Evolutionary conservation across 345 rosid species (phyloP).

Genomic region (Theobroma cacao): DNA sequence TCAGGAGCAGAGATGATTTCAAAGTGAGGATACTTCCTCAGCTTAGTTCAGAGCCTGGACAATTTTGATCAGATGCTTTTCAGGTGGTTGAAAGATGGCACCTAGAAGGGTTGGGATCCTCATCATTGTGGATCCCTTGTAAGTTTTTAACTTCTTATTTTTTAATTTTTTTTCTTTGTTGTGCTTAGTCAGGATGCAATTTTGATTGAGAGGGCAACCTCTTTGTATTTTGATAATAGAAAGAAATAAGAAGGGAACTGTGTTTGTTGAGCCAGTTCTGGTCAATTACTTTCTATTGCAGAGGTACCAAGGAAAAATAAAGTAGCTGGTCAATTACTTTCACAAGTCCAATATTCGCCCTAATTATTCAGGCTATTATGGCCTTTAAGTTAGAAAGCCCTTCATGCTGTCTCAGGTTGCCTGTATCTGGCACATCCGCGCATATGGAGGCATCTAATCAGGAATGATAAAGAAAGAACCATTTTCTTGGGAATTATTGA

Average conservation of each 20-base stretch:
- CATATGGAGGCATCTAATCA: background rate
- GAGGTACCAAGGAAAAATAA: background rate
- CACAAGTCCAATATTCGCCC: background rate
- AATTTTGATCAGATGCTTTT: constrained; percentile 37
- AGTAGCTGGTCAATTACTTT: background rate
- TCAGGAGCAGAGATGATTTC: constrained; percentile 29
- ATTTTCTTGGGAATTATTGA: background rate
- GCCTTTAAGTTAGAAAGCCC: background rate
- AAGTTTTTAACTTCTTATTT: constrained; percentile 16
- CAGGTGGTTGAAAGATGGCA: constrained; percentile 19
- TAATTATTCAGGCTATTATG: background rate
- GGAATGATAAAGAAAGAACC: background rate
- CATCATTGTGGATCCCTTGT: constrained; percentile 21
- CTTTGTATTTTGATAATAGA: constrained; percentile 19
- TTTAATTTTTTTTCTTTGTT: constrained; percentile 13
- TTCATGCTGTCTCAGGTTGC: background rate
- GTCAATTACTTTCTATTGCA: background rate
- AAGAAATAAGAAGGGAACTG: constrained; percentile 9
- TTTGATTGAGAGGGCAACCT: constrained; percentile 26
- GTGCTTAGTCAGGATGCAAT: constrained; percentile 23
- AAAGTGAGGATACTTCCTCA: constrained; percentile 17
- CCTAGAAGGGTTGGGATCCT: constrained; percentile 24
- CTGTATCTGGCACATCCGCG: background rate
- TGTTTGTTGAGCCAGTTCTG: background rate
- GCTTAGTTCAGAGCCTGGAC: constrained; percentile 27